phyloP scores from a whole-genome alignment of 257 asterid species.

The Gentiana dahurica region DNA sequence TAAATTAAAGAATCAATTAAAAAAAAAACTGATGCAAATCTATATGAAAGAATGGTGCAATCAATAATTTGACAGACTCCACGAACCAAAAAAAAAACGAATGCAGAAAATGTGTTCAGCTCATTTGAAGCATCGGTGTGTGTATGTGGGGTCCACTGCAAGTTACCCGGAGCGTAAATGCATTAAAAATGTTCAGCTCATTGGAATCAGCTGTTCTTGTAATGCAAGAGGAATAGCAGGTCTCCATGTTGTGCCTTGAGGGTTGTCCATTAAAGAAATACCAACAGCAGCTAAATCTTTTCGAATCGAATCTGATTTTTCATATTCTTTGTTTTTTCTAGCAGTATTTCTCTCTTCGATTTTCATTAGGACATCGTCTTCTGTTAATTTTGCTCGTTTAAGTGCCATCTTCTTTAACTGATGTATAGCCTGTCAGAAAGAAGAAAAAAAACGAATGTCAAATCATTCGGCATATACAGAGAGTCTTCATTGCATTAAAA shows the following conservation, averaged over 20 bases:
- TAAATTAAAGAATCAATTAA: no score
- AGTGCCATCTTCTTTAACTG: constrained; percentile 63
- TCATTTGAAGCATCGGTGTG: no score
- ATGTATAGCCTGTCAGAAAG: constrained; percentile 42
- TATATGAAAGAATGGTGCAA: no score
- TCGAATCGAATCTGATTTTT: constrained; percentile 66
- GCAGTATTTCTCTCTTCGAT: constrained; percentile 46
- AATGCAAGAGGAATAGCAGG: constrained; percentile 50
- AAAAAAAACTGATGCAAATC: no score
- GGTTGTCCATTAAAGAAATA: constrained; percentile 84
- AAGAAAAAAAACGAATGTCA: no score
- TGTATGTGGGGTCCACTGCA: no score
- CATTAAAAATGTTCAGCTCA: constrained; percentile 16
- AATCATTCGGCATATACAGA: no score
- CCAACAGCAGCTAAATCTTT: constrained; percentile 73
- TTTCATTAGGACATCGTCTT: constrained; percentile 43
- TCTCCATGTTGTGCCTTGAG: constrained; percentile 54
- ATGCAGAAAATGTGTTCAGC: no score
- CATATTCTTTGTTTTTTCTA: constrained; percentile 68
- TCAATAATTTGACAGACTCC: no score
- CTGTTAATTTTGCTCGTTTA: constrained; percentile 65
- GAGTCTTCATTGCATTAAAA: neutral
- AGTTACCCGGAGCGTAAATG: no score
- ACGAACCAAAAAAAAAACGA: no score
- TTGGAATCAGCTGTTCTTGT: constrained; percentile 32